Conservation (phyloP, 2,329 filamentous ascomycete species). For the Aspergillus candidus region DNA sequence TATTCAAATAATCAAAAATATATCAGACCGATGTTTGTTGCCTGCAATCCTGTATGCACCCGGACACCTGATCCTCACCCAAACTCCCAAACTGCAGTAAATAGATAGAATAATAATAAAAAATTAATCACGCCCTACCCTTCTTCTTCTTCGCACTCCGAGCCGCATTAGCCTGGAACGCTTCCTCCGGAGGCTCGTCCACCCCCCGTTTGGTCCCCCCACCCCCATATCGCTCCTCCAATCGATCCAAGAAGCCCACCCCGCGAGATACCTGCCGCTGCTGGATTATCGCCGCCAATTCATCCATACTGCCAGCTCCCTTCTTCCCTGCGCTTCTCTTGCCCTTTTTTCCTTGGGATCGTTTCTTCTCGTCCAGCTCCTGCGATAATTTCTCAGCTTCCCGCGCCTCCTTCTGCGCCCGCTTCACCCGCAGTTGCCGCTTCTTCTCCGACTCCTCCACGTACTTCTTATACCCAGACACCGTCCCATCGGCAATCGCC, state of each 20-base stretch:
- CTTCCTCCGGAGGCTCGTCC: constrained; percentile 59
- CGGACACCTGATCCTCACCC: not conserved
- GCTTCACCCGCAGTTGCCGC: constrained; percentile 53
- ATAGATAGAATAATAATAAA: constrained; percentile 2
- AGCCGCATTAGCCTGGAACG: constrained; percentile 42
- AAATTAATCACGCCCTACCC: constrained; percentile 16
- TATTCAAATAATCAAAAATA: not conserved
- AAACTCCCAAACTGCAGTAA: not conserved
- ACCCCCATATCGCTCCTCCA: constrained; percentile 70
- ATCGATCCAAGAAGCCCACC: constrained; percentile 59
- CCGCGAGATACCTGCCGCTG: constrained; percentile 60
- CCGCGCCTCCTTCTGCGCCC: constrained; percentile 59
- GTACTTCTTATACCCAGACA: constrained; percentile 63
- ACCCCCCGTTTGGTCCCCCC: constrained; percentile 39
- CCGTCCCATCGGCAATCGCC: constrained; percentile 65
- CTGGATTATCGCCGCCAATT: constrained; percentile 68
- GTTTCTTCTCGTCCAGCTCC: constrained; percentile 67
- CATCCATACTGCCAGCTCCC: constrained; percentile 11
- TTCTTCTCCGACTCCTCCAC: constrained; percentile 65
- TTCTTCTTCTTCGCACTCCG: constrained; percentile 37
- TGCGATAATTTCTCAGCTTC: constrained; percentile 72
- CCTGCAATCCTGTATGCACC: too few species aligned
- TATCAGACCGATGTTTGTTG: too few species aligned
- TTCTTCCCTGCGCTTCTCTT: constrained; percentile 19
- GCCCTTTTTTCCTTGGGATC: constrained; percentile 47